These are phyloP conservation scores for Colletotrichum karsti DNA, from an alignment of 2,329 filamentous ascomycete genomes.

Conservation along the genomic window DNA sequence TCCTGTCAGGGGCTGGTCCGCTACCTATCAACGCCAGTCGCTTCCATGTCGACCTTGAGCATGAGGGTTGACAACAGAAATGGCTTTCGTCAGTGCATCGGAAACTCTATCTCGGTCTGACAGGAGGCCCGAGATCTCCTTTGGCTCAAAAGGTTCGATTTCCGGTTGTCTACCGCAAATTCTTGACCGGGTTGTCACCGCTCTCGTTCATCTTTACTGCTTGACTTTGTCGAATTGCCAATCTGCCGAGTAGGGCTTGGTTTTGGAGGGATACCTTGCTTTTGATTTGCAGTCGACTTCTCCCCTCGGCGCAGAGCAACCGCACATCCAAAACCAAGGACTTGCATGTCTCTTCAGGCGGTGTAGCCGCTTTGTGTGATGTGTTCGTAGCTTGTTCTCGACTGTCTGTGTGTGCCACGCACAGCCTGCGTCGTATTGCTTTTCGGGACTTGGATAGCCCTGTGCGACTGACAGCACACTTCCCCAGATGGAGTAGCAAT, in stretches of 20 bases:
- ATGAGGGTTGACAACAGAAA: constrained; percentile 10
- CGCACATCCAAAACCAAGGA: constrained; percentile 20
- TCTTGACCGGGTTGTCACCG: constrained; percentile 4
- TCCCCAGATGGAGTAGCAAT: constrained; percentile 11
- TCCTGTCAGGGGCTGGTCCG: constrained; percentile 21
- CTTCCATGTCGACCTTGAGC: constrained; percentile 18
- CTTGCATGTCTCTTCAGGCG: constrained; percentile 21
- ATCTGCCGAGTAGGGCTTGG: constrained; percentile 15
- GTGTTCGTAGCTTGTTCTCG: not conserved
- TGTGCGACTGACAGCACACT: constrained; percentile 3
- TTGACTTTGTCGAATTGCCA: constrained; percentile 22
- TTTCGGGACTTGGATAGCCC: constrained; percentile 24
- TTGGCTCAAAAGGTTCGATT: not conserved
- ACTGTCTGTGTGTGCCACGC: constrained; percentile 20
- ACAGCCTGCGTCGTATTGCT: constrained; percentile 18
- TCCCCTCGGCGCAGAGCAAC: not conserved
- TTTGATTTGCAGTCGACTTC: not conserved
- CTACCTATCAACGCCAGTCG: not conserved
- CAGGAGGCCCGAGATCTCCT: constrained; percentile 17
- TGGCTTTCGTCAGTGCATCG: constrained; percentile 25
- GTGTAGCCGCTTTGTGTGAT: constrained; percentile 15
- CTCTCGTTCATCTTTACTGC: constrained; percentile 13
- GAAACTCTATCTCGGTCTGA: constrained; percentile 24
- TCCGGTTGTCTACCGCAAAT: not conserved
- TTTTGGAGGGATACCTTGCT: constrained; percentile 10